These are phyloP conservation scores for Amylocystis lapponica DNA, from an alignment of 768 basidiomycete genomes.

Conservation along the genomic window DNA sequence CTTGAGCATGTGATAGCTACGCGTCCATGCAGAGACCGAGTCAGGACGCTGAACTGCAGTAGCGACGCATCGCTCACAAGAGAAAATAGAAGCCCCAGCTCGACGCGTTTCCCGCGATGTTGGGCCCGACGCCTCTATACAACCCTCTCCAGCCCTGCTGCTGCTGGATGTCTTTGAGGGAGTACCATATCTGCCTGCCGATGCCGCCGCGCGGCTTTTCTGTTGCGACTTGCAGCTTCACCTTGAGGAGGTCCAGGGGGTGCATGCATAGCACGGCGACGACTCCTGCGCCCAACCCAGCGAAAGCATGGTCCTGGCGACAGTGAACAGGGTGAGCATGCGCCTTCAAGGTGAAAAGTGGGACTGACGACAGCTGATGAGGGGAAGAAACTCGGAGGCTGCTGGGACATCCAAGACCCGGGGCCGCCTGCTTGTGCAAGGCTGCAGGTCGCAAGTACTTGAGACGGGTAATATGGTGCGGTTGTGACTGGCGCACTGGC, in stretches of 20 bases:
- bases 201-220: constrained; percentile 51
- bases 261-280: constrained; percentile 95
- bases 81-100: constrained; percentile 99
- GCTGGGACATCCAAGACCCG: constrained; percentile 13
- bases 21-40: not conserved
- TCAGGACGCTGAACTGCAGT: not conserved
- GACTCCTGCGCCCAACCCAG: constrained; percentile 90
- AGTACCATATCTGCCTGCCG: constrained; percentile 70
- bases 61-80: constrained; percentile 56
- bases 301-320: constrained; percentile 86
- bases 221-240: constrained; percentile 88
- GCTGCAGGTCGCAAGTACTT: not conserved
- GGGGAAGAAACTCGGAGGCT: constrained; percentile 36
- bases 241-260: constrained; percentile 92
- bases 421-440: not conserved
- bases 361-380: constrained; percentile 24
- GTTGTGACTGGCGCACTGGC: not conserved
- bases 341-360: not conserved
- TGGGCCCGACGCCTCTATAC: constrained; percentile 86
- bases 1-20: constrained; percentile 92
- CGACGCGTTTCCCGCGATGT: constrained; percentile 90
- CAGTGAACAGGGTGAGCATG: constrained; percentile 2
- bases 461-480: constrained; percentile 3
- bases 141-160: constrained; percentile 78
- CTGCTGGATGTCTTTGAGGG: constrained; percentile 67